phyloP scores from a whole-genome alignment of 108 stramenopile species.

The Skeletonema costatum region DNA sequence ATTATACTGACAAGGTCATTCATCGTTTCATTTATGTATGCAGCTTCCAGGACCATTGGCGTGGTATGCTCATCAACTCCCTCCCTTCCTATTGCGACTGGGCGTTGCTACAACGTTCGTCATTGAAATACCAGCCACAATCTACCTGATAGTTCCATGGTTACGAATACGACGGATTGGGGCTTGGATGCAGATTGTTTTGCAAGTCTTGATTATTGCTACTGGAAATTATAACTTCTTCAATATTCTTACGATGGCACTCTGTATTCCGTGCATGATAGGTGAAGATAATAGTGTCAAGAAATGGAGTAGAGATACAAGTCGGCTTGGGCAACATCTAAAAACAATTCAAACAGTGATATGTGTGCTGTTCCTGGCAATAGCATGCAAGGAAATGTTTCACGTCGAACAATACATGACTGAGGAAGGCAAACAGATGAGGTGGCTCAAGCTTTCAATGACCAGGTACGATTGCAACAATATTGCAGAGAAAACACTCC shows the following conservation, averaged over 20 bases:
- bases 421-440: background rate
- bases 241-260: slow-evolving; percentile 68
- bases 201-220: slow-evolving; percentile 67
- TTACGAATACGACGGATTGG: slow-evolving; percentile 41
- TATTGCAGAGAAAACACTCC: slow-evolving; percentile 19
- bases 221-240: slow-evolving; percentile 86
- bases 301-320: background rate
- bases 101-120: slow-evolving; percentile 63
- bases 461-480: slow-evolving; percentile 34
- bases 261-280: slow-evolving; percentile 57
- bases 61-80: slow-evolving; percentile 63
- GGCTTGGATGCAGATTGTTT: slow-evolving; percentile 52
- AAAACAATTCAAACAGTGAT: background rate
- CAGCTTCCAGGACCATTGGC: slow-evolving; percentile 60
- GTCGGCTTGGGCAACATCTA: background rate
- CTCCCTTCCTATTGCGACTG: slow-evolving; percentile 55
- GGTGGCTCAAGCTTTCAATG: slow-evolving; percentile 33
- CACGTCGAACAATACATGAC: slow-evolving; percentile 14
- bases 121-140: slow-evolving; percentile 67
- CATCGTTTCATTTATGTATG: background rate
- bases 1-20: background rate
- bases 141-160: slow-evolving; percentile 56
- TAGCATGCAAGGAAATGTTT: slow-evolving; percentile 37
- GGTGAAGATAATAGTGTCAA: slow-evolving; percentile 4
- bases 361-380: slow-evolving; percentile 16